phyloP scores from a whole-genome alignment of 202 grass and related monocot species.

The Sporobolus alterniflorus region DNA sequence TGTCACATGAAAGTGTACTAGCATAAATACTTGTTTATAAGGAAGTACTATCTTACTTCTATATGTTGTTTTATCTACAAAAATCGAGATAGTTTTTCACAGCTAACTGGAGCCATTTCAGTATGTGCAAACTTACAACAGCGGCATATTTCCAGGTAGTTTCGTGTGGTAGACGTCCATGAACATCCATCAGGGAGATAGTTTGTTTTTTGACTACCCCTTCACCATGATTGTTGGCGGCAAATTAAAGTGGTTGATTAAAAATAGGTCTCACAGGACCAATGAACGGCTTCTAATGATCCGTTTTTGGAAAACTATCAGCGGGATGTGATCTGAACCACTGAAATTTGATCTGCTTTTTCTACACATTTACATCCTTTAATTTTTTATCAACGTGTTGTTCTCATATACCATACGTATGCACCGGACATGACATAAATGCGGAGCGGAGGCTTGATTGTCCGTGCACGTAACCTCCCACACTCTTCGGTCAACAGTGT shows the following conservation, averaged over 20 bases:
- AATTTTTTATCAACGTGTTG: neutral
- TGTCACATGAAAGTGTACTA: neutral
- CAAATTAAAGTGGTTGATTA: slow-evolving; percentile 24
- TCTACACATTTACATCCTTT: neutral
- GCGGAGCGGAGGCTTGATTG: neutral
- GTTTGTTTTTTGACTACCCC: slow-evolving; percentile 14
- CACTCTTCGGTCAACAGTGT: neutral
- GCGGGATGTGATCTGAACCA: neutral
- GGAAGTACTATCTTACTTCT: neutral
- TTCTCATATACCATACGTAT: neutral
- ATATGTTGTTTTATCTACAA: neutral
- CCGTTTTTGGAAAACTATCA: slow-evolving; percentile 23
- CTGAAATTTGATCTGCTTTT: slow-evolving; percentile 33
- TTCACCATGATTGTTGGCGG: neutral
- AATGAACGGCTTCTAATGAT: slow-evolving; percentile 37
- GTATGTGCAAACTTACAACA: neutral
- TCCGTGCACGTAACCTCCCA: neutral
- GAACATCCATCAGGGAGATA: neutral
- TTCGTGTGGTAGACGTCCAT: neutral
- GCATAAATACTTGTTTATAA: neutral
- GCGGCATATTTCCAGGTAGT: neutral
- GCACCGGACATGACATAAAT: neutral
- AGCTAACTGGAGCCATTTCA: neutral
- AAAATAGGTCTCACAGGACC: neutral
- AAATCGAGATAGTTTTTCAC: neutral